Base-by-base conservation (phyloP, 2,329 filamentous ascomycete species). In the Aspergillus ochraceoroseus region DNA sequence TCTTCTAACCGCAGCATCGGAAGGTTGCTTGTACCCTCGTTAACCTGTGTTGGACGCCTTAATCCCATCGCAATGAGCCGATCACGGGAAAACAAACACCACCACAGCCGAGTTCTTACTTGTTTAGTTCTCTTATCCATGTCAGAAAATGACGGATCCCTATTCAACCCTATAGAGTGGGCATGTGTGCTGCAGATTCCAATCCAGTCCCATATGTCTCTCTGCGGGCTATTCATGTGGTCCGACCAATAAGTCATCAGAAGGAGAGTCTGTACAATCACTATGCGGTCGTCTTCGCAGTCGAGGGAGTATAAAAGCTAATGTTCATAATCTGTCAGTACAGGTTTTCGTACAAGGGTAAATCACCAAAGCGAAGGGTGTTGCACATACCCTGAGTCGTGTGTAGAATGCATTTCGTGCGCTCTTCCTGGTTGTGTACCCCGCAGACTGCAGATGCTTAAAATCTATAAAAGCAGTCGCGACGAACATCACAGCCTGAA, bases 171-270 rank as follows among this genome's bases (percentile, higher is more conserved):
- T 12, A 54, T 51, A 1, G 51, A 54, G 34, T 54, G 49, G n/a
- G 51, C 51, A 31, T 52, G 46, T n/a, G 44, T 51, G 32, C 48
- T 55, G 44, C 52, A 55, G 7, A 54, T 40, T 8, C 51, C 52
- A 32, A 55, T 49, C 52, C 51, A 55, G 29, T 55, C 52, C 52
- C 52, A 55, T 19, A 54, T 55, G 14, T 94, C 88, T 64, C 94
- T 92, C 59, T 92, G 85, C 57, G 58, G 56, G 29, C 92, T 86
- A 61, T 94, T 87, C 2, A 87, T 86, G 6, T 86, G 89, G 66
- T 94, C 87, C 60, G 94, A 94, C 82, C 88, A 94, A 62, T 92
- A 94, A 4, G 87, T 94, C 83, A 94, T 87, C 40, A 94, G 74
- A 15, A 95, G 72, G 5, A 94, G 71, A 6, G 85, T 81, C 64